phyloP scores from a whole-genome alignment of 257 asterid genomes.

The Striga asiatica region DNA sequence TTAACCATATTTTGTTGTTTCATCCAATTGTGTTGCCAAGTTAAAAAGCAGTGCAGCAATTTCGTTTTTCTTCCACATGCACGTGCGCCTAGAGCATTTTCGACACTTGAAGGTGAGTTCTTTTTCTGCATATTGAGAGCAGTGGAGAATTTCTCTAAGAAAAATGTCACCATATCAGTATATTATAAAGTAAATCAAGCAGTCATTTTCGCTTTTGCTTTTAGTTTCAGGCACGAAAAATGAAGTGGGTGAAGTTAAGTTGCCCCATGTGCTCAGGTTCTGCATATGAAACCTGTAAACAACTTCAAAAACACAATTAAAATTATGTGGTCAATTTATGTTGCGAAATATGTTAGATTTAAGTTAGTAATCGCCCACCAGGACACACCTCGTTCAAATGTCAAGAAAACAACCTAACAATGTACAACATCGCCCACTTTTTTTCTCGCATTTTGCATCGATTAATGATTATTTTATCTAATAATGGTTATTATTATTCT shows the following conservation, averaged over 20 bases:
- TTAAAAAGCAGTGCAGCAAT: slow-evolving; percentile 63
- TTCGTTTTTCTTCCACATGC: slow-evolving; percentile 88
- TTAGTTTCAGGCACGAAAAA: slow-evolving; percentile 84
- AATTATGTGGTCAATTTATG: neutral
- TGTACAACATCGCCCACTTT: slow-evolving; percentile 20
- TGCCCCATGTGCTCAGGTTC: slow-evolving; percentile 93
- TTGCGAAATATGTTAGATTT: slow-evolving; percentile 73
- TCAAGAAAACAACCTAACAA: slow-evolving; percentile 80
- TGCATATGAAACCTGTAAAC: neutral
- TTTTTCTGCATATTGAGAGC: slow-evolving; percentile 14
- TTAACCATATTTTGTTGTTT: no score
- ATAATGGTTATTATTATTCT: neutral
- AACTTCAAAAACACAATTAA: neutral
- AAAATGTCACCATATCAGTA: no score
- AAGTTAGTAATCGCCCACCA: slow-evolving; percentile 50
- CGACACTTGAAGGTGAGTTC: slow-evolving; percentile 83
- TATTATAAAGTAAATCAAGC: no score
- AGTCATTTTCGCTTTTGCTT: no score
- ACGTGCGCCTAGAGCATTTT: slow-evolving; percentile 89
- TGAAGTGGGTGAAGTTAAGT: no score
- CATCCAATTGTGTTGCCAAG: neutral
- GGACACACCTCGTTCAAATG: slow-evolving; percentile 64
- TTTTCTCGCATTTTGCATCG: no score
- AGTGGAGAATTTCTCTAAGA: no score
- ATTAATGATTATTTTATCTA: neutral